A percentile compares a stretch with the other conserved stretches of the same genome.
Conservation (phyloP, 495 filamentous ascomycete genomes). For the Aspergillus campestris region DNA sequence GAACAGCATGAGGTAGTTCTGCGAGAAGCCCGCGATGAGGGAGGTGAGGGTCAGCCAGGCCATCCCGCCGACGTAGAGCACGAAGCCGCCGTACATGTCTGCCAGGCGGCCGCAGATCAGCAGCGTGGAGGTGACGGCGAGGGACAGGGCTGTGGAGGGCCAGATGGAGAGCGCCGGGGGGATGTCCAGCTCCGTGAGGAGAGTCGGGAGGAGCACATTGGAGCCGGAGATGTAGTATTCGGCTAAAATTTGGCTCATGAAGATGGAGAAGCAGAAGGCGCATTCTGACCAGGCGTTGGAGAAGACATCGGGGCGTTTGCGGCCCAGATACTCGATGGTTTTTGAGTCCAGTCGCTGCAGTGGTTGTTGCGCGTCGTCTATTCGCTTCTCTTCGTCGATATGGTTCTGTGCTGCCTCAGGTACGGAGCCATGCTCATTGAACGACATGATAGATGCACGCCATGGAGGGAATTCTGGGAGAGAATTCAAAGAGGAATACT, state of each 20-base stretch:
- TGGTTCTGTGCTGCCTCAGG: background rate
- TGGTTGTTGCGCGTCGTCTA: background rate
- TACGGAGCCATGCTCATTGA: too few species aligned
- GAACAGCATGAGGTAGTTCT: slow-evolving; percentile 63
- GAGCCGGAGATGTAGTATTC: slow-evolving; percentile 85
- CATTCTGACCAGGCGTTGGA: slow-evolving; percentile 50
- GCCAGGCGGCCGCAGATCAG: slow-evolving; percentile 69
- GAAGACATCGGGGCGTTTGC: slow-evolving; percentile 63
- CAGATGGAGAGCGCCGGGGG: slow-evolving; percentile 58
- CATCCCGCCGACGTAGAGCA: slow-evolving; percentile 58
- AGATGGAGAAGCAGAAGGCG: slow-evolving; percentile 63
- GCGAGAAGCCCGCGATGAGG: slow-evolving; percentile 63
- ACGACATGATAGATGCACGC: too few species aligned
- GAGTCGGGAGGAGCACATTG: slow-evolving; percentile 67
- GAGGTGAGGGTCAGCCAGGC: slow-evolving; percentile 68
- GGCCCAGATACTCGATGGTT: slow-evolving; percentile 56
- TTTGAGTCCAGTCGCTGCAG: slow-evolving; percentile 1
- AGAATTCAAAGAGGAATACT: too few species aligned
- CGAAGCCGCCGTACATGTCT: slow-evolving; percentile 71
- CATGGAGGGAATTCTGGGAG: too few species aligned
- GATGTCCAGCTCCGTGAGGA: slow-evolving; percentile 56
- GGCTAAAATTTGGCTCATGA: slow-evolving; percentile 65
- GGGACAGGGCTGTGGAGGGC: slow-evolving; percentile 71
- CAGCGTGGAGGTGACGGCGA: slow-evolving; percentile 66
- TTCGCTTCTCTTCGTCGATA: background rate